Percentiles rank a stretch among this genome's conserved stretches.
Evolutionary conservation across 495 filamentous ascomycete species (phyloP).

Genomic region (Xylaria telfairii): DNA sequence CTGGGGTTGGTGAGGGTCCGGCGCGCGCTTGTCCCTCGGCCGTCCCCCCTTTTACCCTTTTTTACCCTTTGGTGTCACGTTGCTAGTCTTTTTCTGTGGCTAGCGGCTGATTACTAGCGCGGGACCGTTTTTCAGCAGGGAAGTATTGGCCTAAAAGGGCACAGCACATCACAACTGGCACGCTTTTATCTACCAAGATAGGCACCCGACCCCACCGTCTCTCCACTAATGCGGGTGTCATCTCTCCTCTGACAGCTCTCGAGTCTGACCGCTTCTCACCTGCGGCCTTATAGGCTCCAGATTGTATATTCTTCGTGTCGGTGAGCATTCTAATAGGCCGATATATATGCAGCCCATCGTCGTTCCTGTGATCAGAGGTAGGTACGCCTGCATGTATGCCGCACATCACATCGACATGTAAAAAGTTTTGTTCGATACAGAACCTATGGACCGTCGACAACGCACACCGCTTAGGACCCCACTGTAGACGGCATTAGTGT

Average conservation of each 20-base stretch:
- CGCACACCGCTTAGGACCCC: conserved; percentile 13
- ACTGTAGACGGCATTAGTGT: not conserved
- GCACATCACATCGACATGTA: conserved; percentile 1
- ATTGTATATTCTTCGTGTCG: not conserved
- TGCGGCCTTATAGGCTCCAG: conserved; percentile 4
- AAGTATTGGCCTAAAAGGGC: conserved; percentile 10
- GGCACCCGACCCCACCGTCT: not conserved
- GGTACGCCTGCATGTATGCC: conserved; percentile 7
- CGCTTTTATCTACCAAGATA: not conserved
- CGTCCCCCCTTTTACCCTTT: conserved; percentile 7
- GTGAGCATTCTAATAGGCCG: conserved; percentile 9
- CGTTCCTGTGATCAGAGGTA: not conserved
- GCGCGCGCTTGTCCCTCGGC: conserved; percentile 2
- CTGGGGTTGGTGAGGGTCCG: not conserved
- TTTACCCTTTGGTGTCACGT: not conserved
- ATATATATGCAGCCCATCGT: conserved; percentile 8
- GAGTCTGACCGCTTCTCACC: conserved; percentile 18
- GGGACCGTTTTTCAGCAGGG: not conserved
- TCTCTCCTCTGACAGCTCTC: conserved; percentile 13
- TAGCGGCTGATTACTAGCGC: conserved; percentile 4
- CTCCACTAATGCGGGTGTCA: not conserved
- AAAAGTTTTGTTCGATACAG: not conserved
- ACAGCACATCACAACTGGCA: conserved; percentile 1
- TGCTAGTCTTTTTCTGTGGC: not conserved
- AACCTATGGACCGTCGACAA: not conserved